Percentiles rank a stretch among this genome's conserved stretches.
Conservation (phyloP, 441 rosid species). For the Melastoma candidum region DNA sequence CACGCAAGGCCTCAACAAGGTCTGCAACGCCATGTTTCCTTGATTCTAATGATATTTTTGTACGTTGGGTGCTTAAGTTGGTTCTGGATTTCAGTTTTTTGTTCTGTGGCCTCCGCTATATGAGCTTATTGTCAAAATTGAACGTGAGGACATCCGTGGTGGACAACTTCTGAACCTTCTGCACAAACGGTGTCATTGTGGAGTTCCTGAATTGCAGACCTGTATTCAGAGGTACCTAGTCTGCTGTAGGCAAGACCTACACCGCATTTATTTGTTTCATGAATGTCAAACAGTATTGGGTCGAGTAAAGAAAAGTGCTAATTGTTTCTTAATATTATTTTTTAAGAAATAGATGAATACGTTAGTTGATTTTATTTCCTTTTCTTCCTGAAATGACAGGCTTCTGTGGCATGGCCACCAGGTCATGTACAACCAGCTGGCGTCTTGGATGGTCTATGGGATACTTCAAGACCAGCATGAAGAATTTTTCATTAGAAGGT, state of each 20-base stretch:
- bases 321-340: background rate
- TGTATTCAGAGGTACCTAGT: conserved; percentile 76
- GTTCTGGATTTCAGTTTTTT: conserved; percentile 47
- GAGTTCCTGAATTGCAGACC: conserved; percentile 89
- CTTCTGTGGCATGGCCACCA: conserved; percentile 99
- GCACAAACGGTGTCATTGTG: conserved; percentile 87
- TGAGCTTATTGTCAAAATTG: conserved; percentile 86
- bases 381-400: conserved; percentile 30
- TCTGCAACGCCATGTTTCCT: conserved; percentile 10
- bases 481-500: conserved; percentile 89
- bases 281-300: background rate
- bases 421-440: conserved; percentile 90
- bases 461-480: conserved; percentile 91
- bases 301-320: background rate
- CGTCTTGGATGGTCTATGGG: conserved; percentile 94
- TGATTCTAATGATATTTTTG: background rate
- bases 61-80: background rate
- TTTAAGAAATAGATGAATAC: conserved; percentile 9
- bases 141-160: conserved; percentile 84
- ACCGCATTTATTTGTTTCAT: background rate
- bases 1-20: conserved; percentile 92
- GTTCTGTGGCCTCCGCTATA: conserved; percentile 77
- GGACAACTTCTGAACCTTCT: conserved; percentile 85
- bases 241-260: background rate
- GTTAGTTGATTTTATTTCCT: conserved; percentile 10